These are phyloP conservation scores for Phialophora tarda DNA, from an alignment of 2,329 filamentous ascomycete genomes.

Conservation along the genomic window DNA sequence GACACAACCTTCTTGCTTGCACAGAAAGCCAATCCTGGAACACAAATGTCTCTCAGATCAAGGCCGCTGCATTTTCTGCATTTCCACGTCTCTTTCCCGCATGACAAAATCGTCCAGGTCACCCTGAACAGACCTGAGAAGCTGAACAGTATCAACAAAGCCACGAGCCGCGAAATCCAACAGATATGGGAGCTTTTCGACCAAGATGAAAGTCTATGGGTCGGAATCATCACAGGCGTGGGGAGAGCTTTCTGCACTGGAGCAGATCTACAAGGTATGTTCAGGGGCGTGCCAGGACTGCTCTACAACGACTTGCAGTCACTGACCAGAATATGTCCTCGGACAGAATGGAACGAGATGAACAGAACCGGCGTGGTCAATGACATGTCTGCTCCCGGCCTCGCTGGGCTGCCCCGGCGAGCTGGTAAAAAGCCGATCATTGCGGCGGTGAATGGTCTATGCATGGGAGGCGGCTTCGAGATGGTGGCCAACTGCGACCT, in stretches of 20 bases:
- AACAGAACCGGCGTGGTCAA: constrained; percentile 32
- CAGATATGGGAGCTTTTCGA: constrained; percentile 53
- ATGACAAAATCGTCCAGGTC: constrained; percentile 53
- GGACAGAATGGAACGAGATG: constrained; percentile 33
- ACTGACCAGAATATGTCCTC: constrained; percentile 30
- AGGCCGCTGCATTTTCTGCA: constrained; percentile 13
- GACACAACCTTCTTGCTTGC: neutral
- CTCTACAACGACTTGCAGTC: neutral
- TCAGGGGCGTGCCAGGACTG: neutral
- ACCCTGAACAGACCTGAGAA: constrained; percentile 51
- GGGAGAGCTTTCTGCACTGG: constrained; percentile 53
- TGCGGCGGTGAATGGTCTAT: constrained; percentile 75
- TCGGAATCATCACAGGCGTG: constrained; percentile 50
- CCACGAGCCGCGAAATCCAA: constrained; percentile 50
- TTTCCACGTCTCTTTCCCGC: constrained; percentile 49
- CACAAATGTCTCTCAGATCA: constrained; percentile 41
- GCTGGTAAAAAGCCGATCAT: constrained; percentile 74
- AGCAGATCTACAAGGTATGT: constrained; percentile 53
- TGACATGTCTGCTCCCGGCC: constrained; percentile 43
- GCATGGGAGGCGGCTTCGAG: constrained; percentile 76
- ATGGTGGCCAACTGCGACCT: constrained; percentile 76
- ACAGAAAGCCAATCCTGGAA: constrained; percentile 3
- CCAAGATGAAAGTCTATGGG: constrained; percentile 48
- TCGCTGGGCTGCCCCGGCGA: constrained; percentile 55
- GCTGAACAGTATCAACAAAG: constrained; percentile 53